These are phyloP conservation scores for Curvularia spicifera DNA, from an alignment of 2,329 filamentous ascomycete genomes.

Conservation along the genomic window DNA sequence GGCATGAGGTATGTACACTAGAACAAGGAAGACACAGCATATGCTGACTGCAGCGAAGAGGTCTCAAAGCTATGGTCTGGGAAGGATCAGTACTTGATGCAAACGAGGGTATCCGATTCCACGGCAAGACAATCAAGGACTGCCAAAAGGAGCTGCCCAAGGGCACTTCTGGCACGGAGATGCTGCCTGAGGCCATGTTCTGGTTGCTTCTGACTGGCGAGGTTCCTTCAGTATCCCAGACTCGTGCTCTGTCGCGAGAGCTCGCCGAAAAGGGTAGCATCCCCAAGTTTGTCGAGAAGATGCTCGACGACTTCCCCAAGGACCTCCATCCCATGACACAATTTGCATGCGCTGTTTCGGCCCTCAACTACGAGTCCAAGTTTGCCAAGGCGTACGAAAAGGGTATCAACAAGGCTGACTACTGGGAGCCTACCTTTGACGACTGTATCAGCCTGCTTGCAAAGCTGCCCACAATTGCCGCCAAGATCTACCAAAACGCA, in stretches of 20 bases:
- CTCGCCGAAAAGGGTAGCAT: conserved; percentile 85
- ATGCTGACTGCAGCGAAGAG: conserved; percentile 54
- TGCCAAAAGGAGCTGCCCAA: conserved; percentile 94
- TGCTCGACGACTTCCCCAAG: conserved; percentile 87
- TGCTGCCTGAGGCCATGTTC: conserved; percentile 99
- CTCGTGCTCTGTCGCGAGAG: conserved; percentile 81
- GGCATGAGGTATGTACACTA: conserved; percentile 74
- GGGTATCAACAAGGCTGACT: conserved; percentile 92
- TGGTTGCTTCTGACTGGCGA: conserved; percentile 95
- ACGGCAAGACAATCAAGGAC: conserved; percentile 96
- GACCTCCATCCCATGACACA: conserved; percentile 98
- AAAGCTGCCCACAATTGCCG: conserved; percentile 94
- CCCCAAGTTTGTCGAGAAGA: conserved; percentile 80
- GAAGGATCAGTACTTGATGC: conserved; percentile 96
- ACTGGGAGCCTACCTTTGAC: conserved; percentile 98
- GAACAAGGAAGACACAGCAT: not conserved
- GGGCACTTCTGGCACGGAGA: conserved; percentile 89
- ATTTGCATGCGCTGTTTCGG: conserved; percentile 91
- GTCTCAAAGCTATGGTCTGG: conserved; percentile 98
- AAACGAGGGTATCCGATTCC: conserved; percentile 97
- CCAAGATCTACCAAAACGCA: conserved; percentile 95
- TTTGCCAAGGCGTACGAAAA: conserved; percentile 93
- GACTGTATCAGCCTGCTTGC: conserved; percentile 92
- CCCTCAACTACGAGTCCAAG: conserved; percentile 92
- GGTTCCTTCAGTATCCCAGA: conserved; percentile 82